phyloP scores from a whole-genome alignment of 2,329 filamentous ascomycete genomes.

The Endothia cerciana region DNA sequence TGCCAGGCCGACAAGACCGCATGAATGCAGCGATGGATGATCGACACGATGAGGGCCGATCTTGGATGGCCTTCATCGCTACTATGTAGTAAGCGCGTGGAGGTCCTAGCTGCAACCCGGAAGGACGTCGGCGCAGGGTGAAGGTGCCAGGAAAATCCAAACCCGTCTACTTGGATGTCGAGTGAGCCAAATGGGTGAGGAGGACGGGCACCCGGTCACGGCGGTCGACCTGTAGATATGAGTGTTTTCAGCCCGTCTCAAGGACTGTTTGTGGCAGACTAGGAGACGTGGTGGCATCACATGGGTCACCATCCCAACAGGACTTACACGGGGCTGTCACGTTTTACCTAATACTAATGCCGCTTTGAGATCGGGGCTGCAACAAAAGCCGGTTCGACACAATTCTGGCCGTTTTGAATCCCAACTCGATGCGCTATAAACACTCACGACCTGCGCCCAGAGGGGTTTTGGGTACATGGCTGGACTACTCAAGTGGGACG shows the following conservation, averaged over 20 bases:
- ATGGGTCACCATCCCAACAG: not conserved
- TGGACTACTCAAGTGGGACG: not conserved
- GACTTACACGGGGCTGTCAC: not conserved
- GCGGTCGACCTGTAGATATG: not conserved
- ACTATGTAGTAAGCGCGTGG: no score
- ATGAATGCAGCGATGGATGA: no score
- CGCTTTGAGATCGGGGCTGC: not conserved
- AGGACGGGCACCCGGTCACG: not conserved
- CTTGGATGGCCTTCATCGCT: not conserved
- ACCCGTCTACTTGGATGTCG: not conserved
- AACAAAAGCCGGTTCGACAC: not conserved
- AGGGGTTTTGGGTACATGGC: not conserved
- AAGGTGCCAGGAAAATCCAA: not conserved
- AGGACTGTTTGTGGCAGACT: not conserved
- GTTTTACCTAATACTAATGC: slow-evolving; percentile 12
- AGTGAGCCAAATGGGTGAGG: not conserved
- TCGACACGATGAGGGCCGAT: not conserved
- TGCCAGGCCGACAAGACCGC: not conserved
- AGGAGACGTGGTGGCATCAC: not conserved
- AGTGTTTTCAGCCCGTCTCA: not conserved
- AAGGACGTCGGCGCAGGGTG: not conserved
- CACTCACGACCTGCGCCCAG: not conserved
- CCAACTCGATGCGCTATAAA: not conserved
- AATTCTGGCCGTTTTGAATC: slow-evolving; percentile 2
- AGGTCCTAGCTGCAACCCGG: no score